Evolutionary conservation across 1,284 basidiomycete species (phyloP), one percentile per base, ranked within the genome.

Genomic region (Cutaneotrichosporon daszewskae): DNA sequence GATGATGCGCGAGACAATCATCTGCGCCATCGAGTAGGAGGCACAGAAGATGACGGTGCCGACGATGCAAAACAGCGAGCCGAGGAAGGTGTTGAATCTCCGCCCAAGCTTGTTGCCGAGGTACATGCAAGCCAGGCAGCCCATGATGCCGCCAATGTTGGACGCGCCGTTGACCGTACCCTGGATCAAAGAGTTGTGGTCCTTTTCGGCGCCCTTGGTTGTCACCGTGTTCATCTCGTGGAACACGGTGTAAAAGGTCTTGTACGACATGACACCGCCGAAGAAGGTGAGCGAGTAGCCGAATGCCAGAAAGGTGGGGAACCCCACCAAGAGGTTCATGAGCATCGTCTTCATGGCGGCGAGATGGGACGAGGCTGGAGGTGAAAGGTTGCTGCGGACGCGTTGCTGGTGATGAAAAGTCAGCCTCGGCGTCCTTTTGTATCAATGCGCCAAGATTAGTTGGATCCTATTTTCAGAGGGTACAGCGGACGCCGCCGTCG

Each of bases 21-120:
- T 66, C 42, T 68, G 59, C 6, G 58, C 57, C 17, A 73, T 45
- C 14, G 47, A 45, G 54, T 47, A 65, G 14, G 66, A 54, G 2
- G 64, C 19, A 25, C 64, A 60, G 51, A 67, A 62, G 37, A 73
- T 57, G 44, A 68, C 50, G 2, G 69, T 65, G 20, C 71, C 71
- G 8, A 65, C 49, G 14, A 68, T 54, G 54, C 69, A 66, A 36
- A 71, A 59, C 25, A 52, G 37, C 2, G 56, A 53, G 4, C 61
- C 60, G 23, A 61, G 34, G 40, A 62, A 45, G 18, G 55, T 47
- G 19, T 50, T 60, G 46, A 54, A 55, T 19, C 59, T 44, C 10
- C 69, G 56, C n/a, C 69, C 69, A 5, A 69, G 43, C 18, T 43
- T 50, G 54, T 72, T 69, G 26, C 68, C 68, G 17, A 59, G 46